Conservation (phyloP, 1,284 basidiomycete genomes). For the Xanthoconium separans region DNA sequence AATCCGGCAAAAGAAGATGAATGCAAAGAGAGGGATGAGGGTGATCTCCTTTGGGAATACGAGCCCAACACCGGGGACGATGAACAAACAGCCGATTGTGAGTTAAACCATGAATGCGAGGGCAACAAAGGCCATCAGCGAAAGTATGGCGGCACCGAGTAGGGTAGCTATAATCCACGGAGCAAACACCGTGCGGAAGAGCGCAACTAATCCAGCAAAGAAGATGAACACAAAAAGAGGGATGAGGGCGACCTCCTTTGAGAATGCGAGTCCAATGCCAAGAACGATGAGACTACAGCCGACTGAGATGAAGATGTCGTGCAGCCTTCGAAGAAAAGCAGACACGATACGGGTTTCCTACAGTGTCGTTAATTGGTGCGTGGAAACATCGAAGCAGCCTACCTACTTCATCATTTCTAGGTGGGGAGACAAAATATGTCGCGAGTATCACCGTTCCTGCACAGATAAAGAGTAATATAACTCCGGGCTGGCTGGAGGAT, state of each 20-base stretch:
- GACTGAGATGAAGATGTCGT: neutral
- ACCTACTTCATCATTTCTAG: neutral
- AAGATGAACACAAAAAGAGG: neutral
- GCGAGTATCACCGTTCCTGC: neutral
- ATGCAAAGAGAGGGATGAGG: neutral
- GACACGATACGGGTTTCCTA: neutral
- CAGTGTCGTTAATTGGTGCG: neutral
- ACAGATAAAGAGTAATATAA: neutral
- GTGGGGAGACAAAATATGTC: constrained; percentile 1
- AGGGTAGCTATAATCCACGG: neutral
- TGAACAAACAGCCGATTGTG: neutral
- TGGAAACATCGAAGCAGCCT: neutral
- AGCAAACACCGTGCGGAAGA: neutral
- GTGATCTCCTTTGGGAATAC: no score
- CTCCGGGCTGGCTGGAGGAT: neutral
- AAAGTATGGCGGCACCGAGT: neutral
- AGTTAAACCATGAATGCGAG: neutral
- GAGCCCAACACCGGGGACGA: neutral
- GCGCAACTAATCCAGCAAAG: neutral
- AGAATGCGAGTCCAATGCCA: neutral
- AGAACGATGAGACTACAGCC: neutral
- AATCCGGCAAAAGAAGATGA: neutral
- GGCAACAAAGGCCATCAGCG: neutral
- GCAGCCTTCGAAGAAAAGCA: neutral
- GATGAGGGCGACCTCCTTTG: neutral